Evolutionary conservation across 1,284 basidiomycete genomes (phyloP), one percentile per base, ranked within the genome.

Genomic region (Singerocomus inundabilis): DNA sequence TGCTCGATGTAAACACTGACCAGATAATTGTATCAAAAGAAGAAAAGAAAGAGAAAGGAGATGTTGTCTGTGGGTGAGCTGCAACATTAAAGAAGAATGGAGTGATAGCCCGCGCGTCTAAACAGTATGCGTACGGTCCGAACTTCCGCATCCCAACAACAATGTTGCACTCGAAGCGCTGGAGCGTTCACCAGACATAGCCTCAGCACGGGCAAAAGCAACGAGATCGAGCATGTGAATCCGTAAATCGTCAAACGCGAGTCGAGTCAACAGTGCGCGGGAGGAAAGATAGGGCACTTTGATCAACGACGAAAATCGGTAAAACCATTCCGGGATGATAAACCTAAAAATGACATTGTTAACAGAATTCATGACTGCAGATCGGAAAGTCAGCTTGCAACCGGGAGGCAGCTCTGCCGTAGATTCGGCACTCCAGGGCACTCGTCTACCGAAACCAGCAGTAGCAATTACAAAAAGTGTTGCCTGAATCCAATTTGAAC

Each of bases 211-310:
- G 13, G 72, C 71, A 33, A 58, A 52, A 2, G 65, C 56, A 1
- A 77, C 60, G 5, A 76, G 56, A 16, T 77, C 72, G 32, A 69
- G 46, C 67, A 77, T 72, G 48, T 78, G 72, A 5, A 29, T 35
- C 39, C 61, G 60, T 28, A 78, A 55, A 18, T 67, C 69, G 5
- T 67, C 64, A 35, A 71, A 76, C 0, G 68, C 64, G 11, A 61
- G 52, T n/a, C 50, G 57, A 5, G 50, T 65, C 18, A 59, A 57
- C 10, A 57, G 43, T 6, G 70, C 50, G 4, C 67, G 44, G 2
- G 64, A 57, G 2, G 71, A 70, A 21, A 76, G 44, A 42, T 64
- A 57, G 1, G 75, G 73, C 3, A 76, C 48, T 34, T 63, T 57
- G 3, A 74, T 35, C 13, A 58, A 18, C 1, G 59, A 57, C 8